Evolutionary conservation across 805 yeast species (phyloP), one percentile per base, ranked within the genome.

Genomic region (Yueomyces sp.): DNA sequence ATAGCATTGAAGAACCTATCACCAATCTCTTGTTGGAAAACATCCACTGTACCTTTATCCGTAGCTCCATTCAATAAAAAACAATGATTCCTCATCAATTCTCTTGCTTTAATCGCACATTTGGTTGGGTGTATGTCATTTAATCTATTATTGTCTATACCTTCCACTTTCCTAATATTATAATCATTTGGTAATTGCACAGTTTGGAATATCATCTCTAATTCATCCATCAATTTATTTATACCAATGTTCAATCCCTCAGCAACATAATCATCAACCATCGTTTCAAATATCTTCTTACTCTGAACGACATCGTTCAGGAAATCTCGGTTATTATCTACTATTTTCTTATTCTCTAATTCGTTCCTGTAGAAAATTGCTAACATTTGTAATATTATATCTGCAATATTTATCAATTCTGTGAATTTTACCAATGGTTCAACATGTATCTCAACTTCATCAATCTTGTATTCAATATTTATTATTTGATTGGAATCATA

Each of bases 191-290:
- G 78, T 3, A 73, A 60, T 51, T 80, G 82, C 32, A 68, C 64
- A 0, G 78, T 72, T 37, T 70, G 66, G 48, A 72, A 76, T 3
- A 76, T 68, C 48, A 72, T 72, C 43, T 82, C 85, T 26, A 88
- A 76, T 56, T 90, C 95, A 51, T 76, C 81, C 62, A 87, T 79
- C 36, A 92, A 69, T 7, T 87, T 88, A 47, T 85, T 94, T 33
- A 92, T 86, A 38, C 96, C 95, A n/a, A 83, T 74, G 53, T 86
- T 88, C 31, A 92, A 69, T 0, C 98, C 98, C 54, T 83, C 84
- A 0, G 97, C 98, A 26, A 92, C 96, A 56, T 73, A 81, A 43
- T 78, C 85, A 60, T 92, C 98, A 8, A 92, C 73, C 63, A 77
- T 67, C 5, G 76, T 76, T 55, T 92, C 98, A 47, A 92, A 75